Base-by-base conservation (phyloP, 179 eudicot species). In the Beta macrorhiza region DNA sequence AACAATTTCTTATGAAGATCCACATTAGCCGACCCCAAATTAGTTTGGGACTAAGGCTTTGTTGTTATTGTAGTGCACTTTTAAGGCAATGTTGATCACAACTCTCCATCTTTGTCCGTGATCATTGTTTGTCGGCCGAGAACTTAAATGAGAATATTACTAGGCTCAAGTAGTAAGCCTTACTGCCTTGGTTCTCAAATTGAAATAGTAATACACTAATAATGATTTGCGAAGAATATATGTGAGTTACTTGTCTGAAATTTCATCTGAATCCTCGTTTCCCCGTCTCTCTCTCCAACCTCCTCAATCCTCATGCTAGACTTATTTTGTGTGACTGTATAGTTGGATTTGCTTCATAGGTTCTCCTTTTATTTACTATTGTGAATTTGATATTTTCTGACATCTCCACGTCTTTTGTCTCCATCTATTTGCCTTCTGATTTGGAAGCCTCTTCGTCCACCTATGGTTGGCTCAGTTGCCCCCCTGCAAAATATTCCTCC, bases 401-500 rank as follows among this genome's bases (percentile, higher is more conserved):
- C 15, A 17, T 59, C 55, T 80, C 63, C 14, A 67, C 72, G 29
- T 76, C 8, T 70, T 67, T 74, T 61, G 51, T 63, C 62, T 52
- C 59, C 51, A 29, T 62, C 76, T 80, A 44, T 72, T 80, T 47
- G n/a, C 56, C 7, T 76, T 80, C 14, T 70, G 80, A 17, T 72
- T 76, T 84, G 82, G 79, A 79, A 91, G 97, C 90, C 92, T 81
- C 84, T 84, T 84, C 91, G 80, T 74, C 97, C 98, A 67, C 94
- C 85, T 67, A 51, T 88, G 80, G 81, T 85, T 85, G 86, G 82
- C 55, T 82, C 88, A 15, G 61, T 86, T 63, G 90, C 89, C 42
- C 91, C 92, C 76, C 86, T 89, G 49, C 98, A 83, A 83, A 89
- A 81, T 82, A 84, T 88, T 90, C 90, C 86, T 83, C 94, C 93